Base-by-base conservation (phyloP, 257 asterid genomes). In the Oldenlandia corymbosa region DNA sequence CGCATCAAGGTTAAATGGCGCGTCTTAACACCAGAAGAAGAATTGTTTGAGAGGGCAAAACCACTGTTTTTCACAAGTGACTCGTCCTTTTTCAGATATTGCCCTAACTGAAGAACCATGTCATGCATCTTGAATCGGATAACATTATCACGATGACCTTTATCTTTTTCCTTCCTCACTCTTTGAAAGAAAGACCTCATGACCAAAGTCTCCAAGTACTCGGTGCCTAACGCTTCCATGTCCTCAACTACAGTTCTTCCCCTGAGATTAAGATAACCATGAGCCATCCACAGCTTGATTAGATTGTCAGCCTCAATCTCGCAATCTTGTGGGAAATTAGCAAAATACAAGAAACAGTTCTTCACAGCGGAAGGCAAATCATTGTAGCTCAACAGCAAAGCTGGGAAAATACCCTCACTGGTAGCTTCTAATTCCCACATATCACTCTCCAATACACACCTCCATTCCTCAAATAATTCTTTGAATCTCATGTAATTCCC, bases 1-100 rank as follows among this genome's bases (percentile, higher is more conserved):
- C 95, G 88, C 26, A 87, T 60, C 34, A 87, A 64, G 28, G 89
- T 85, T 30, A 85, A 36, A 50, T 85, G 95, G 26, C 90, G 86
- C 2, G 65, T 74, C 43, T 56, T 65, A 43, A 37, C 51, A 32
- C 60, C 62, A 26, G 84, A 67, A 26, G 84, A 67, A 5, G 75
- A 61, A 31, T 64, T 77, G 57, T 72, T 52, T 45, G 65, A 71
- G 37, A 46, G 62, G 43, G 65, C 79, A 62, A 77, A 73, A 34
- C 71, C 74, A 1, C 46, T 16, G 27, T 70, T 69, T 72, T 69
- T 43, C 43, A 83, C 69, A n/a, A 64, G 60, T 65, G 83, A 87
- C 60, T 85, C 90, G 0, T 69, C 71, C 62, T 70, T 79, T 3
- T 75, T 72, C 10, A 83, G 81, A 67, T 78, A 71, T 55, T 62